Evolutionary conservation across 495 filamentous ascomycete species (phyloP), one percentile per base, ranked within the genome.

Genomic region (Annulohypoxylon stygium): DNA sequence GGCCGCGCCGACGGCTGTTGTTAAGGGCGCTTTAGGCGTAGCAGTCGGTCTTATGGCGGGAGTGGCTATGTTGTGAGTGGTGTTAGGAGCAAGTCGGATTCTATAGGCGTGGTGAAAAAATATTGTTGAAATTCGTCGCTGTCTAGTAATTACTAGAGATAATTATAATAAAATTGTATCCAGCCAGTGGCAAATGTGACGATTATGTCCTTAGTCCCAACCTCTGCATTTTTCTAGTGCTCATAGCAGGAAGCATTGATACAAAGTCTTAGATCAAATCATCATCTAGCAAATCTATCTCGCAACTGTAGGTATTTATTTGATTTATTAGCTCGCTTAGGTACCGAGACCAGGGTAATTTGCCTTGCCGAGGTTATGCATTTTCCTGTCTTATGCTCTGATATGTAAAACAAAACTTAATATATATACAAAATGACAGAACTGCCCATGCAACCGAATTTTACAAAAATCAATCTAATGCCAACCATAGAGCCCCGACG

Each of bases 401-500:
- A 39, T 39, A 11, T 12, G 36, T 7, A 10, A 39, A 39, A 43
- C 33, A 6, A 14, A 23, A 39, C 2, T 33, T 30, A 43, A 25
- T 36, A 16, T 43, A 53, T 34, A 45, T 14, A 34, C 16, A 43
- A 53, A 12, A 57, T 20, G 23, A 26, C 10, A 37, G 4, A 57
- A 20, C 14, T 0, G 7, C 53, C n/a, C 30, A 41, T 30, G 39
- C 34, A 12, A 30, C 36, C 2, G 3, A 34, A 20, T 50, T n/a
- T 12, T 1, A 65, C 23, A 43, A 6, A 26, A 41, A 65, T 43
- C 20, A 66, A 14, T 54, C 51, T 25, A 66, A 60, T 26, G 57
- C 57, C 75, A 83, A 82, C 80, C 81, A 83, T 41, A 76, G 47
- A 5, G 80, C 60, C 8, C 70, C 69, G 2, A 61, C 74, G 8